Evolutionary conservation across 768 basidiomycete species (phyloP), one percentile per base, ranked within the genome.

Genomic region (Trametes meyenii): DNA sequence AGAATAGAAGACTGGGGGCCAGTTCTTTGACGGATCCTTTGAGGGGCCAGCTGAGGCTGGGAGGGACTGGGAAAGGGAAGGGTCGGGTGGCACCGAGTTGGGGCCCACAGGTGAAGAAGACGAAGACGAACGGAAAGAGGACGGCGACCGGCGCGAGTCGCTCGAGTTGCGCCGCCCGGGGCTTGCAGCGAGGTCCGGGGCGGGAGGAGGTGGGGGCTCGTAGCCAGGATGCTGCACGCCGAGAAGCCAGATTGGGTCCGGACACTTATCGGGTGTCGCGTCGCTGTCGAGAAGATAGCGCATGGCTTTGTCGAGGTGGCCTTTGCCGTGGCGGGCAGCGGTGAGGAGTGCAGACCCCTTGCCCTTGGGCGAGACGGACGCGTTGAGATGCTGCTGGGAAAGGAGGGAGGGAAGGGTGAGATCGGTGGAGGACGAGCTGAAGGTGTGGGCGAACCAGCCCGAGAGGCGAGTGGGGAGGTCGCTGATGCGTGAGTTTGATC

Each of bases 271-370:
- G 1, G 91, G 92, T 3, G 82, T 84, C 17, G 94, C 85, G 74
- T 98, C 96, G 66, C 85, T 85, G 76, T 98, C 96, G 62, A 96
- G 81, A n/a, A 98, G 79, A 75, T 94, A 92, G 46, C 94, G 81
- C 79, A 94, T 85, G 2, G 90, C 92, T 72, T 89, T 90, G 77
- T 92, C 90, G 51, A 92, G 74, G 60, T 89, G 87, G 23, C 86
- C 88, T 66, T 88, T 89, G 43, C 89, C 86, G 67, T 88, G 84
- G 68, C 85, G 87, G 2, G 87, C 88, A 0, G 87, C 88, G 1
- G 85, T 82, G 50, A 92, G 77, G 13, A 92, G 77, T 0, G 86
- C 80, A 17, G 77, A 77, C 1, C 74, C 62, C 70, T 82, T 82
- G 60, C 74, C 59, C 69, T 80, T 83, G 46, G 84, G 79, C 1